These are phyloP conservation scores for Penicillium sp. DNA, from an alignment of 2,329 filamentous ascomycete species.

Conservation along the genomic window DNA sequence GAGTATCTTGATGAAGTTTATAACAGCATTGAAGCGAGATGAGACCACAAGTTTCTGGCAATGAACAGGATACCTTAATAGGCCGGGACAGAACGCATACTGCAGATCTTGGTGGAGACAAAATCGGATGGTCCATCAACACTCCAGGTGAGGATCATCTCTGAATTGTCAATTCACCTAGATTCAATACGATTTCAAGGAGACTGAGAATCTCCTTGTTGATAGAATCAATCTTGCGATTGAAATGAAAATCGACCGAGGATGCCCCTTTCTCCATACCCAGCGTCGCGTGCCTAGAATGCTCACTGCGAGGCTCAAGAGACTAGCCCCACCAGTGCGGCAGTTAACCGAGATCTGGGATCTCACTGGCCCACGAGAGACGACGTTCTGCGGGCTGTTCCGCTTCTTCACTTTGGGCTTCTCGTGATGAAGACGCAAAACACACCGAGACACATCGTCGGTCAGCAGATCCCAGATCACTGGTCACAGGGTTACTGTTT, in stretches of 20 bases:
- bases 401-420: not conserved
- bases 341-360: not conserved
- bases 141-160: not conserved
- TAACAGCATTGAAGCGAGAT: not conserved
- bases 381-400: not conserved
- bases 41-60: not conserved
- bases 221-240: not conserved
- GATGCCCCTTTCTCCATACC: not conserved
- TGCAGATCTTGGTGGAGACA: not conserved
- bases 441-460: not conserved
- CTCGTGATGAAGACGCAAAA: not conserved
- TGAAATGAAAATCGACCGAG: not conserved
- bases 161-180: not conserved
- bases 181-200: not conserved
- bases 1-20: not conserved
- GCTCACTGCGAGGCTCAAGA: not conserved
- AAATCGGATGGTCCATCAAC: not conserved
- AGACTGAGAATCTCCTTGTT: not conserved
- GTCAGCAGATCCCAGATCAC: not conserved
- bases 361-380: not conserved
- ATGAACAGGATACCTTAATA: not conserved
- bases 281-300: not conserved
- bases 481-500: not conserved
- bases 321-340: not conserved
- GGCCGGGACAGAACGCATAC: not conserved